Conservation (phyloP, 257 asterid genomes). For the Capsicum rhomboideum region DNA sequence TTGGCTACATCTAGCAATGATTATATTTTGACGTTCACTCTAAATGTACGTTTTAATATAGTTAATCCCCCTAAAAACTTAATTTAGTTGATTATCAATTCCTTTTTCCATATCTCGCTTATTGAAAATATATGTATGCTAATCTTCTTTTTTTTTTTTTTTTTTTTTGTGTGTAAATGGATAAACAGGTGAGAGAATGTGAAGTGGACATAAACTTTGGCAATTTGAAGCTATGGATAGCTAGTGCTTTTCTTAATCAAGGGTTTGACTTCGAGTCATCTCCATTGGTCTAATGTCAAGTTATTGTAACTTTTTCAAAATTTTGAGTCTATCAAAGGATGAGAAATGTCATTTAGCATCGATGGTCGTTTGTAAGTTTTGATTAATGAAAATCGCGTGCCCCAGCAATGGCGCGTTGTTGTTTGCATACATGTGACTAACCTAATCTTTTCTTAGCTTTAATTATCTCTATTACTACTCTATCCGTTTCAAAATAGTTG, state of each 20-base stretch:
- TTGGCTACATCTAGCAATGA: conserved; percentile 35
- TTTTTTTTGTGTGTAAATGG: not conserved
- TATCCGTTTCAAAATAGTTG: too few relatives aligned
- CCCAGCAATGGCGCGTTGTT: not conserved
- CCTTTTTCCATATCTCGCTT: not conserved
- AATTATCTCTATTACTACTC: too few relatives aligned
- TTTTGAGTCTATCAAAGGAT: not conserved
- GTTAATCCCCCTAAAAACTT: not conserved
- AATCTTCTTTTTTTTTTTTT: too few relatives aligned
- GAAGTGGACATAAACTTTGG: conserved; percentile 37
- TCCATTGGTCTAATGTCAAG: not conserved
- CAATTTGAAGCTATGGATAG: conserved; percentile 60
- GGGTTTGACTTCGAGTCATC: conserved; percentile 59
- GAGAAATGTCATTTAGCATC: not conserved
- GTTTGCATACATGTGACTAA: not conserved
- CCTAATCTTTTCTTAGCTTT: not conserved
- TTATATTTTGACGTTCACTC: conserved; percentile 54
- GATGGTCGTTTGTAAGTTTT: not conserved
- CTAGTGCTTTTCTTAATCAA: conserved; percentile 39
- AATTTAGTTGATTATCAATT: not conserved
- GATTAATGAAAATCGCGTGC: not conserved
- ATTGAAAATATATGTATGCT: not conserved
- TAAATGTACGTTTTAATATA: conserved; percentile 32
- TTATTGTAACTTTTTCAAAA: not conserved
- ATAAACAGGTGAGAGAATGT: conserved; percentile 40